These are phyloP conservation scores for Aquilaria agallochum DNA, from an alignment of 441 rosid genomes.

Conservation along the genomic window DNA sequence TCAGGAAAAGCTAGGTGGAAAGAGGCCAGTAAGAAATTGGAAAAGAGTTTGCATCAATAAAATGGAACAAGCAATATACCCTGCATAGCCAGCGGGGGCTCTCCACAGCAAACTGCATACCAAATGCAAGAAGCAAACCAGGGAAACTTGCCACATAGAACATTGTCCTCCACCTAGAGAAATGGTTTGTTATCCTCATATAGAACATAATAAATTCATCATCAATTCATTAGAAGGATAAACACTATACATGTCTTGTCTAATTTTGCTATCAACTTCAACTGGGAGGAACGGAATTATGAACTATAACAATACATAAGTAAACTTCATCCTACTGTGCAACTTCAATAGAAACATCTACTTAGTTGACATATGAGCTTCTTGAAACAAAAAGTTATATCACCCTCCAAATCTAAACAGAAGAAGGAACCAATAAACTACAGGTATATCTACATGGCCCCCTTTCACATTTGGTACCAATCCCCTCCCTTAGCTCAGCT, in stretches of 20 bases:
- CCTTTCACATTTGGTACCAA: no score
- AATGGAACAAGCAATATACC: constrained; percentile 30
- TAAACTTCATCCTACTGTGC: no score
- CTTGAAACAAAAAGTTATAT: no score
- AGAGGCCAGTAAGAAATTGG: constrained; percentile 8
- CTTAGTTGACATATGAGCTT: no score
- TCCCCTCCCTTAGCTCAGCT: no score
- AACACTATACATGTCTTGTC: not conserved
- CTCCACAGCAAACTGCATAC: constrained; percentile 80
- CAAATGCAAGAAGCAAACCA: constrained; percentile 52
- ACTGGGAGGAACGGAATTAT: no score
- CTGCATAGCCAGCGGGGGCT: constrained; percentile 88
- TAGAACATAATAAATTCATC: not conserved
- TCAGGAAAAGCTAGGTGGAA: constrained; percentile 8
- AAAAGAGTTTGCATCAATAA: constrained; percentile 7
- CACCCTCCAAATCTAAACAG: no score
- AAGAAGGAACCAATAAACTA: no score
- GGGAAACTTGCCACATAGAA: constrained; percentile 57
- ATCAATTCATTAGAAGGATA: not conserved
- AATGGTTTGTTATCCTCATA: constrained; percentile 9
- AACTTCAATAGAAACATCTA: no score
- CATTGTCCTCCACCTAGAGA: constrained; percentile 79
- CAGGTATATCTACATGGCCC: no score
- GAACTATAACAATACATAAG: no score
- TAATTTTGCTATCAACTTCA: not conserved